A percentile compares a stretch with the other conserved stretches of the same genome.
phyloP scores from a whole-genome alignment of 495 filamentous ascomycete genomes.

The Cercophora newfieldiana region DNA sequence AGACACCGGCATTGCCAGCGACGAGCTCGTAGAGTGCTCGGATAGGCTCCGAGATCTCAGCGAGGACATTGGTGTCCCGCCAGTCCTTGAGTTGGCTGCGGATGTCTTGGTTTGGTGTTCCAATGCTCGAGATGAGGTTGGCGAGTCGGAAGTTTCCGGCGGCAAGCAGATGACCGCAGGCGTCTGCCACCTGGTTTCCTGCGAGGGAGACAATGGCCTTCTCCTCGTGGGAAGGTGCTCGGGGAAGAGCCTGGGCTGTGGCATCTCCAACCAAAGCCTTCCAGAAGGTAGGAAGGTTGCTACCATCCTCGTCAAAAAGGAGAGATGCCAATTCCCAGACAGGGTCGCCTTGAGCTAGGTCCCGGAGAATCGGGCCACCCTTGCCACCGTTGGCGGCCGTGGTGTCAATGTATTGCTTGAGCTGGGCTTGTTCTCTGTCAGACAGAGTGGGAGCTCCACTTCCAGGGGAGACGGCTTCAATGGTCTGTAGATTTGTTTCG shows the following conservation, averaged over 20 bases:
- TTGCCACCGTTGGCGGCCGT: slow-evolving; percentile 22
- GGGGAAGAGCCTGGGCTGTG: slow-evolving; percentile 51
- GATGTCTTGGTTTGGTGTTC: slow-evolving; percentile 67
- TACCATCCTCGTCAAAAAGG: slow-evolving; percentile 73
- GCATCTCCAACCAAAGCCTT: slow-evolving; percentile 58
- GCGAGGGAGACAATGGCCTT: slow-evolving; percentile 79
- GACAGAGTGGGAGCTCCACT: slow-evolving; percentile 13
- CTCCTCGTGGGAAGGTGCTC: slow-evolving; percentile 66
- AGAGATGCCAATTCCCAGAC: slow-evolving; percentile 80
- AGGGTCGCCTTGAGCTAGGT: slow-evolving; percentile 56
- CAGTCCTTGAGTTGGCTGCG: slow-evolving; percentile 77
- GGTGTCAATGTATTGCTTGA: slow-evolving; percentile 35
- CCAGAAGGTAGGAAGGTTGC: slow-evolving; percentile 62
- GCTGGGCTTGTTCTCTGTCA: slow-evolving; percentile 22
- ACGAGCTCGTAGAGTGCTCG: slow-evolving; percentile 88
- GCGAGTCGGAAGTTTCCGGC: slow-evolving; percentile 78
- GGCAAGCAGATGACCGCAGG: slow-evolving; percentile 72
- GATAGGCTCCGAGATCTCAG: slow-evolving; percentile 83
- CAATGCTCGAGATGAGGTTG: slow-evolving; percentile 78
- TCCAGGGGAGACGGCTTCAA: slow-evolving; percentile 17
- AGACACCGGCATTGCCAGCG: slow-evolving; percentile 78
- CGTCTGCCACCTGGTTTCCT: slow-evolving; percentile 72
- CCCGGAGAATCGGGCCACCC: slow-evolving; percentile 19
- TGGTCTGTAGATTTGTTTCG: slow-evolving; percentile 26
- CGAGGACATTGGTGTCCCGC: slow-evolving; percentile 73